Conservation (phyloP, 495 filamentous ascomycete genomes). For the Halenospora varia region DNA sequence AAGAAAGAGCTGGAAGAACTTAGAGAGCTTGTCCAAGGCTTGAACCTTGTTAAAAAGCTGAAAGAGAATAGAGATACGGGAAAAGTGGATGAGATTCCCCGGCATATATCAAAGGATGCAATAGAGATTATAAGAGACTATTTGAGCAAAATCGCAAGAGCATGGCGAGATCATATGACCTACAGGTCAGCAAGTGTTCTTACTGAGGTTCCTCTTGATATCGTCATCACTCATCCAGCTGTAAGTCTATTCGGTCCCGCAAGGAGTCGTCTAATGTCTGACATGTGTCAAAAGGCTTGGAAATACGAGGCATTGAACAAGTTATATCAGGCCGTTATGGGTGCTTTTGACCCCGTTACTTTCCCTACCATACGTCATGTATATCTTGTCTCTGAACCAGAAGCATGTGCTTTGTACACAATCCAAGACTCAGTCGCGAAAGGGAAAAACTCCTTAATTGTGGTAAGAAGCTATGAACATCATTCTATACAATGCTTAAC, state of each 20-base stretch:
- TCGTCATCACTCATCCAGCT: conserved; percentile 33
- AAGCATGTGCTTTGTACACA: conserved; percentile 28
- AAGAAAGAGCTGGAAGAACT: conserved; percentile 3
- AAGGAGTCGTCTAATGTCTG: too few relatives aligned
- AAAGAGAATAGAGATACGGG: background rate
- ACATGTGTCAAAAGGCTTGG: conserved; percentile 24
- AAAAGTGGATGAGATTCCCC: conserved; percentile 24
- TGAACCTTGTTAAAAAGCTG: background rate
- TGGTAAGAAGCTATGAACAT: conserved; percentile 12
- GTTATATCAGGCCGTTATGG: conserved; percentile 28
- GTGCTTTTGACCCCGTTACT: conserved; percentile 20
- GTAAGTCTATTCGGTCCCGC: conserved; percentile 14
- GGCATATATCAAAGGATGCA: conserved; percentile 28
- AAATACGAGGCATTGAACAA: conserved; percentile 30
- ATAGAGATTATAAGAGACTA: conserved; percentile 32
- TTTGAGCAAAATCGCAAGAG: conserved; percentile 24
- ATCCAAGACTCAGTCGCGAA: conserved; percentile 20
- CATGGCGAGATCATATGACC: conserved; percentile 9
- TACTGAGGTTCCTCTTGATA: conserved; percentile 24
- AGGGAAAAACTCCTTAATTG: conserved; percentile 22
- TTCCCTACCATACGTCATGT: conserved; percentile 28
- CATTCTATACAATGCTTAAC: background rate
- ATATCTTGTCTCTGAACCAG: conserved; percentile 12
- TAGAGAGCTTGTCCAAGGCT: background rate
- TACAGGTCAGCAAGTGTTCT: conserved; percentile 8